Conservation (phyloP, 148 eudicot species). For the Chenopodium album region DNA sequence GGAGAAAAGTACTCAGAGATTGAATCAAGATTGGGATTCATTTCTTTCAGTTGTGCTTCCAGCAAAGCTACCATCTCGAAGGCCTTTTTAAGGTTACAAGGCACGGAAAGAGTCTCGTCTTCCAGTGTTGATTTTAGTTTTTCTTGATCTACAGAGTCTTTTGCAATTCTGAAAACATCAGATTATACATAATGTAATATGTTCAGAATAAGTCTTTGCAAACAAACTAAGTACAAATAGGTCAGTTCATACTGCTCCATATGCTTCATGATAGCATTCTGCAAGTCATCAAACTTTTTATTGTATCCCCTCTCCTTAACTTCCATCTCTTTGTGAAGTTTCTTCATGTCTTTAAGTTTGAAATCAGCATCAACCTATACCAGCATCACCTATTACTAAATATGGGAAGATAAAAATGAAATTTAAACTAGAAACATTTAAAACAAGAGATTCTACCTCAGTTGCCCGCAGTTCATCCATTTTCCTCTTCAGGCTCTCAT, state of each 20-base stretch:
- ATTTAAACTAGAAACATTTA: neutral
- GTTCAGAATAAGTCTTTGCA: too few species aligned
- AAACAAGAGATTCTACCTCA: constrained; percentile 52
- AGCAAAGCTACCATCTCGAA: constrained; percentile 81
- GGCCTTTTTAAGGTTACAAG: constrained; percentile 66
- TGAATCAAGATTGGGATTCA: constrained; percentile 98
- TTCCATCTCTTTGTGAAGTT: constrained; percentile 78
- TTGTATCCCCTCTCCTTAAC: constrained; percentile 74
- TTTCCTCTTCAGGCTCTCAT: constrained; percentile 67
- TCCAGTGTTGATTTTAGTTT: constrained; percentile 69
- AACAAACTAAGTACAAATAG: neutral
- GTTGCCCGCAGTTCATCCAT: constrained; percentile 86
- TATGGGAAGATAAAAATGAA: constrained; percentile 9
- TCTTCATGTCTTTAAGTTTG: constrained; percentile 87
- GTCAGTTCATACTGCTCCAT: constrained; percentile 79
- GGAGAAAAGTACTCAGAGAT: constrained; percentile 68
- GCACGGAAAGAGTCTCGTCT: constrained; percentile 58
- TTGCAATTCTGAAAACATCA: constrained; percentile 57
- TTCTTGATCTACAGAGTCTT: constrained; percentile 82
- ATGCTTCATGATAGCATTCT: constrained; percentile 58
- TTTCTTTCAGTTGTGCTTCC: constrained; percentile 94
- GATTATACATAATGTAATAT: neutral
- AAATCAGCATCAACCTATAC: constrained; percentile 90
- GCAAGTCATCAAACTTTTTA: constrained; percentile 74
- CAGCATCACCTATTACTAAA: constrained; percentile 11